These are phyloP conservation scores for Magnusiomyces clavatus DNA, from an alignment of 1,139 yeast genomes.

Conservation along the genomic window DNA sequence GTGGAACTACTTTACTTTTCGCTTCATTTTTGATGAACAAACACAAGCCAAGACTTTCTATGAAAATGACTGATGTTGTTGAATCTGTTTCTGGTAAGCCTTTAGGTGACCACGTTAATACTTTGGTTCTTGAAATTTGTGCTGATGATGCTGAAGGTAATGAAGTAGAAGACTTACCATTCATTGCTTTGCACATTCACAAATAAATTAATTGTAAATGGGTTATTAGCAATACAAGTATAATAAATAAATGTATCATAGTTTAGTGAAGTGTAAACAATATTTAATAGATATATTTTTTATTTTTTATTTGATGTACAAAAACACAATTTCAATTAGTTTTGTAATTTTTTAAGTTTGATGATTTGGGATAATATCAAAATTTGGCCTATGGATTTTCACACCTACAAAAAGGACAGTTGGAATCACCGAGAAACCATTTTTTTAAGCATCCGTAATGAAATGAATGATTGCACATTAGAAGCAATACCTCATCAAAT, in stretches of 20 bases:
- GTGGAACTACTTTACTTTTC: conserved; percentile 80
- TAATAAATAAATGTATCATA: background rate
- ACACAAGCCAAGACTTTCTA: conserved; percentile 68
- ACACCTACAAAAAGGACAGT: too few relatives aligned
- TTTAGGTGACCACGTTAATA: conserved; percentile 63
- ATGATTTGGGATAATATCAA: too few relatives aligned
- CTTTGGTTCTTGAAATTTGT: conserved; percentile 80
- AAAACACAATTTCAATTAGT: too few relatives aligned
- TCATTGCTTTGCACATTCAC: conserved; percentile 39
- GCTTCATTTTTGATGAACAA: conserved; percentile 93
- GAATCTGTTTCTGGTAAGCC: conserved; percentile 80
- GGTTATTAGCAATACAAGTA: background rate
- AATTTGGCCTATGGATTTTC: too few relatives aligned
- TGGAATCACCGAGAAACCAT: too few relatives aligned
- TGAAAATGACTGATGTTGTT: conserved; percentile 67
- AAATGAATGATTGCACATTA: too few relatives aligned
- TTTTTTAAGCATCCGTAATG: too few relatives aligned
- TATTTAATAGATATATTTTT: background rate
- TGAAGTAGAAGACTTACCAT: conserved; percentile 90
- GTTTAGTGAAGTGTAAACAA: background rate
- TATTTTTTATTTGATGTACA: background rate
- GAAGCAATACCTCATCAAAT: too few relatives aligned
- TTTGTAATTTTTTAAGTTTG: background rate
- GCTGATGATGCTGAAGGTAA: conserved; percentile 90
- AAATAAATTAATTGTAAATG: conserved; percentile 26